Conservation (phyloP, 1,284 basidiomycete species). For the Ceratobasidium theobromae region DNA sequence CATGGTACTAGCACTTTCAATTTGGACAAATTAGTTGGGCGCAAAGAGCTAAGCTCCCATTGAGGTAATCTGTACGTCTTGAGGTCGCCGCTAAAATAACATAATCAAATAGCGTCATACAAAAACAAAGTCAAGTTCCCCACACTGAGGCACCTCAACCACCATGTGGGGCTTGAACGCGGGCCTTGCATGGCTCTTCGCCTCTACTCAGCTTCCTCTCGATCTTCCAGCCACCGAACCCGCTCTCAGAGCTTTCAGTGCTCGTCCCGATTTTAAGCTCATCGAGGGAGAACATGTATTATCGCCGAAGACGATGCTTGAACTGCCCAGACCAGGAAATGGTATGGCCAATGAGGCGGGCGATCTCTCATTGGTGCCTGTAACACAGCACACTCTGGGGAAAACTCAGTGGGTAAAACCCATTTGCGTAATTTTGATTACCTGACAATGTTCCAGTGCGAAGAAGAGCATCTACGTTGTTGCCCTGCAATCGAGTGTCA, state of each 20-base stretch:
- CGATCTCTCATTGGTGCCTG: slow-evolving; percentile 64
- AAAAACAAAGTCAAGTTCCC: slow-evolving; percentile 16
- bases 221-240: neutral
- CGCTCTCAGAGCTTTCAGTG: neutral
- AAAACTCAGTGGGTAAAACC: slow-evolving; percentile 62
- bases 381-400: slow-evolving; percentile 68
- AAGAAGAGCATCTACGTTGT: slow-evolving; percentile 65
- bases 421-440: neutral
- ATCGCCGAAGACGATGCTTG: slow-evolving; percentile 70
- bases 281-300: slow-evolving; percentile 60
- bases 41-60: neutral
- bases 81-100: neutral
- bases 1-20: no score
- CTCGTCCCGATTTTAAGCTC: slow-evolving; percentile 51
- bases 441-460: slow-evolving; percentile 51
- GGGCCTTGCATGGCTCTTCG: slow-evolving; percentile 25
- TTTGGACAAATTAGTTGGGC: no score
- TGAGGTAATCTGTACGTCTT: neutral
- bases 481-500: slow-evolving; percentile 53
- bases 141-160: slow-evolving; percentile 6
- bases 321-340: slow-evolving; percentile 66
- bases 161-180: slow-evolving; percentile 25
- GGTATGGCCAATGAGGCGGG: slow-evolving; percentile 67
- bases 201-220: slow-evolving; percentile 8
- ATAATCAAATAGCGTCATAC: slow-evolving; percentile 13